Conservation (phyloP, 441 rosid genomes). For the Populus hybrid region DNA sequence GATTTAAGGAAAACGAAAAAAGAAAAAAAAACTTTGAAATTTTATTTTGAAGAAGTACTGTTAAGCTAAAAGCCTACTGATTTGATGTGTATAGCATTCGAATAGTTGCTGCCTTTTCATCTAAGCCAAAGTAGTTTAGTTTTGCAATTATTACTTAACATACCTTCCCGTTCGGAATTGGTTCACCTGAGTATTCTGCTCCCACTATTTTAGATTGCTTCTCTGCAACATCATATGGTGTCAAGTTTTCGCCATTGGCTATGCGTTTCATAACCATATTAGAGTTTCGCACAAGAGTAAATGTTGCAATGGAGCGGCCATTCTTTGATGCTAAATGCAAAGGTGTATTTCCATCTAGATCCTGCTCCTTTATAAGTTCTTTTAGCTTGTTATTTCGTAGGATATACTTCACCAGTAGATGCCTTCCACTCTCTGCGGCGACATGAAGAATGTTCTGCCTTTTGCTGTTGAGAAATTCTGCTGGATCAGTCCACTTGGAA, state of each 20-base stretch:
- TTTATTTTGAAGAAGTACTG: too few relatives aligned
- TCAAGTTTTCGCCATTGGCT: conserved; percentile 1
- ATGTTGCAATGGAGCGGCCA: background rate
- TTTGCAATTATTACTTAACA: background rate
- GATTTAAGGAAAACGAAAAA: too few relatives aligned
- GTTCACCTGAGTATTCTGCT: background rate
- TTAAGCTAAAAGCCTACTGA: background rate
- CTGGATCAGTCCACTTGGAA: background rate
- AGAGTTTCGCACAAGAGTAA: background rate
- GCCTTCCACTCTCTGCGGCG: conserved; percentile 10
- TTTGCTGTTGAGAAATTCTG: conserved; percentile 20
- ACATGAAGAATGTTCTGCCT: conserved; percentile 23
- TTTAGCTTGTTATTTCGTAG: background rate
- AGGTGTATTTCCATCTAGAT: conserved; percentile 29
- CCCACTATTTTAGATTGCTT: background rate
- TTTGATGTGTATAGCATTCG: too few relatives aligned
- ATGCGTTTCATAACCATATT: background rate
- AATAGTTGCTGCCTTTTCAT: too few relatives aligned
- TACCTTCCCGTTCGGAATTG: background rate
- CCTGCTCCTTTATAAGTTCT: conserved; percentile 15
- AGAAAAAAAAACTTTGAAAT: too few relatives aligned
- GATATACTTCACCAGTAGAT: background rate
- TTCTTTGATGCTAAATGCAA: conserved; percentile 27
- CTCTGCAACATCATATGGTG: conserved; percentile 17
- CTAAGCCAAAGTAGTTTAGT: background rate